Conservation (phyloP, 805 yeast species). For the Scheffersomyces lignosus region DNA sequence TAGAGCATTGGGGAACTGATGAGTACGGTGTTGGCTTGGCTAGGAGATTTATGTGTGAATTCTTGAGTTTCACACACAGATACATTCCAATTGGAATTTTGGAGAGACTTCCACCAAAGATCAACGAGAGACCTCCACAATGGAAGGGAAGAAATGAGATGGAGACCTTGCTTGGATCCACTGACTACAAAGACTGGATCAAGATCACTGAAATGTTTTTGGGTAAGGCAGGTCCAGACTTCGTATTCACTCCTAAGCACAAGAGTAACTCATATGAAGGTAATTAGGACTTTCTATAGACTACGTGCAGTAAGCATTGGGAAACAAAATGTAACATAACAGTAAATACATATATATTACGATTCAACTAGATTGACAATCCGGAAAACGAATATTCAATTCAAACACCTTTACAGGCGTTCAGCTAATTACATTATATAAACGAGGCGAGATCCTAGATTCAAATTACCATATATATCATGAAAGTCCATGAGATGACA, state of each 20-base stretch:
- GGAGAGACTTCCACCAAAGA: slow-evolving; percentile 81
- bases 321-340: no score
- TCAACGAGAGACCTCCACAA: slow-evolving; percentile 91
- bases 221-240: slow-evolving; percentile 77
- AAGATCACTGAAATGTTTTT: slow-evolving; percentile 92
- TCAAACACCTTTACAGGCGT: no score
- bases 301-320: no score
- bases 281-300: no score
- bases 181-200: slow-evolving; percentile 92
- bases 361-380: no score
- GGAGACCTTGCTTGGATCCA: slow-evolving; percentile 84
- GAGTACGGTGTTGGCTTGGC: slow-evolving; percentile 88
- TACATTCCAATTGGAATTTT: slow-evolving; percentile 93
- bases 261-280: slow-evolving; percentile 83
- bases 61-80: slow-evolving; percentile 88
- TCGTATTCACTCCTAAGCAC: slow-evolving; percentile 88
- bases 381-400: no score
- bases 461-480: no score
- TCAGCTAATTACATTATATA: no score
- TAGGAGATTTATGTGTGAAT: slow-evolving; percentile 91
- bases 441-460: no score
- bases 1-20: slow-evolving; percentile 98
- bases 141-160: slow-evolving; percentile 93
- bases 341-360: no score
- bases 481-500: no score